Evolutionary conservation across 805 yeast genomes (phyloP).

Genomic region (Candida oleophila): DNA sequence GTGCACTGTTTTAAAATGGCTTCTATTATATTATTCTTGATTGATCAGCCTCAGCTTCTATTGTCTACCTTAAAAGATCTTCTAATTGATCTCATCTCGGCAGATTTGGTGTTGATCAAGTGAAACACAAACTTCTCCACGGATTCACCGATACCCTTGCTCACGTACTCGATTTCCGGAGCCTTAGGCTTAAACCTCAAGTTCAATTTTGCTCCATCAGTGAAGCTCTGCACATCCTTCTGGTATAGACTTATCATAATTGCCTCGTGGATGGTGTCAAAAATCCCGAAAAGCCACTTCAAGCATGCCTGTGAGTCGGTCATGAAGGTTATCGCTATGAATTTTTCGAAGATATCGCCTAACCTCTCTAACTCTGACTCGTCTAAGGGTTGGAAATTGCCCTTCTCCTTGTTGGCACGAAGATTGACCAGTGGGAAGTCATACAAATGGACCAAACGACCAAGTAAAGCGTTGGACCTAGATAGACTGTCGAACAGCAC

Average conservation of each 20-base stretch:
- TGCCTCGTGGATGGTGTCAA: constrained; percentile 7
- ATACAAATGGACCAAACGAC: constrained; percentile 1
- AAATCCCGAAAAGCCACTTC: constrained; percentile 11
- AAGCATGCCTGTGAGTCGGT: constrained; percentile 9
- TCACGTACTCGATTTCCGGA: background rate
- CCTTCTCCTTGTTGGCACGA: background rate
- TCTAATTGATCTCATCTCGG: background rate
- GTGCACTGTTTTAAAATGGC: too few relatives aligned
- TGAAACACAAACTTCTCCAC: background rate
- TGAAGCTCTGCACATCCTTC: constrained; percentile 4
- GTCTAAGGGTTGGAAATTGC: background rate
- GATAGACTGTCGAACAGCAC: background rate
- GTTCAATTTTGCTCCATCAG: constrained; percentile 4
- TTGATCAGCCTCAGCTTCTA: background rate
- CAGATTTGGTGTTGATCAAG: background rate
- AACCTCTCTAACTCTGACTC: constrained; percentile 5
- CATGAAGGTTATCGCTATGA: constrained; percentile 10
- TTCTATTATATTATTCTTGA: too few relatives aligned
- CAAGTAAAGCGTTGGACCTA: background rate
- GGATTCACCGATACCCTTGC: constrained; percentile 1
- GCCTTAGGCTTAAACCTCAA: constrained; percentile 1
- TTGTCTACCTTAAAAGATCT: background rate
- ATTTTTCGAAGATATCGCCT: constrained; percentile 13
- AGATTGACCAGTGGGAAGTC: constrained; percentile 1
- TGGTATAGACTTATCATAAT: constrained; percentile 6